A percentile compares a stretch with the other conserved stretches of the same genome.
phyloP scores from a whole-genome alignment of 768 basidiomycete genomes.

The Lactarius quietus region DNA sequence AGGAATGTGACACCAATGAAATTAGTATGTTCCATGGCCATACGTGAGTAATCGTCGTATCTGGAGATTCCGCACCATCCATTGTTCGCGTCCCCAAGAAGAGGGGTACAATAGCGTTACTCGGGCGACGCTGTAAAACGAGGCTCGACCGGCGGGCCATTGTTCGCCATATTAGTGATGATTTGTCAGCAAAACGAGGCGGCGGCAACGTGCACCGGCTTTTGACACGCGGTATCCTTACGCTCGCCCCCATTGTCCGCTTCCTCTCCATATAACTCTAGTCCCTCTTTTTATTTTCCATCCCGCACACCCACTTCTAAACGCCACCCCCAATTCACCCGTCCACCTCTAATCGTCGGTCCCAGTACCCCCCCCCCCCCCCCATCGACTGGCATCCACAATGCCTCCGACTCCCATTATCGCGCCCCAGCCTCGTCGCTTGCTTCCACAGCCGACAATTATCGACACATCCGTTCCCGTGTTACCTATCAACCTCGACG shows the following conservation, averaged over 20 bases:
- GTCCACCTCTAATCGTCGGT: neutral
- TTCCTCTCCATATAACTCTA: conserved; percentile 21
- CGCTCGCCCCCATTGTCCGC: conserved; percentile 19
- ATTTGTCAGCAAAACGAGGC: conserved; percentile 23
- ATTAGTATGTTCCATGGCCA: conserved; percentile 1
- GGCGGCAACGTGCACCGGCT: conserved; percentile 25
- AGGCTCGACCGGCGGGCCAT: conserved; percentile 21
- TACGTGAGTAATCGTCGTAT: conserved; percentile 15
- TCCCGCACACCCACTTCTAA: conserved; percentile 7
- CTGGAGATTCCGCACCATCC: neutral
- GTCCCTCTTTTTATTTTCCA: conserved; percentile 22
- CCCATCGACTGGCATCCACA: conserved; percentile 7
- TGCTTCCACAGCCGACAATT: conserved; percentile 19
- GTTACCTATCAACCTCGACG: conserved; percentile 21
- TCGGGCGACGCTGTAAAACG: conserved; percentile 27
- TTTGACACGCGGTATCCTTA: conserved; percentile 23
- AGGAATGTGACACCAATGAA: conserved; percentile 5
- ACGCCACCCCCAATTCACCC: neutral
- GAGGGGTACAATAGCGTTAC: conserved; percentile 13
- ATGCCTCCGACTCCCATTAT: conserved; percentile 26
- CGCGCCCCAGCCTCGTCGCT: conserved; percentile 26
- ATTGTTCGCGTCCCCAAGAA: conserved; percentile 11
- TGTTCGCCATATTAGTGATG: conserved; percentile 23
- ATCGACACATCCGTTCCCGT: conserved; percentile 15
- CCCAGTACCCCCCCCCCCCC: too few relatives aligned